Evolutionary conservation across 345 rosid genomes (phyloP).

Genomic region (Ailanthus altissimus): DNA sequence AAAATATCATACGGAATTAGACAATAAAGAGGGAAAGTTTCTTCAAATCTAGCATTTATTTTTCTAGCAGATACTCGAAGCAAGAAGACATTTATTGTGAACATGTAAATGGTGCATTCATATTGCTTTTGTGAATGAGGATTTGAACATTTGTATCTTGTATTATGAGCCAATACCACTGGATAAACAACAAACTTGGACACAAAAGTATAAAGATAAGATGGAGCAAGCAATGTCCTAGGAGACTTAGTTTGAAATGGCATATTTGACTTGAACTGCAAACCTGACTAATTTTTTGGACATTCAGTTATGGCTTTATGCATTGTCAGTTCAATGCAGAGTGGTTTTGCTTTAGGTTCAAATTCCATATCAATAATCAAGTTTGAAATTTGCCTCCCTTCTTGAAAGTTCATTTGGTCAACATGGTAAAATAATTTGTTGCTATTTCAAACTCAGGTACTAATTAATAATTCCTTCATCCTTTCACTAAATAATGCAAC

Average conservation of each 20-base stretch:
- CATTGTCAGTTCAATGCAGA: background rate
- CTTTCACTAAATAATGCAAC: too few relatives aligned
- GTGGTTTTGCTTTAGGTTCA: background rate
- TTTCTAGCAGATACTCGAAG: background rate
- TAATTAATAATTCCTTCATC: too few relatives aligned
- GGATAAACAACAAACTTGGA: background rate
- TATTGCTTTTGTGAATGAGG: background rate
- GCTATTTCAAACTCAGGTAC: too few relatives aligned
- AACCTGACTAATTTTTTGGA: background rate
- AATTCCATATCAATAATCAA: background rate
- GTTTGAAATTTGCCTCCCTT: background rate
- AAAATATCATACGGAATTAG: background rate
- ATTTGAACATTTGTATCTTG: background rate
- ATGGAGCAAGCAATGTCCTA: background rate
- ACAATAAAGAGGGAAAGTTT: background rate
- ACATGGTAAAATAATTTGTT: background rate
- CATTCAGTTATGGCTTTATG: background rate
- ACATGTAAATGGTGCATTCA: background rate
- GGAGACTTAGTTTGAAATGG: background rate
- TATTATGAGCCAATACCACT: background rate
- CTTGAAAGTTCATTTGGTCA: background rate
- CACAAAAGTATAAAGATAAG: background rate
- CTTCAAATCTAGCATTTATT: background rate
- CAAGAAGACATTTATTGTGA: background rate
- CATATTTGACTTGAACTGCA: background rate